Base-by-base conservation (phyloP, 495 filamentous ascomycete genomes). In the Penicillium canescens region DNA sequence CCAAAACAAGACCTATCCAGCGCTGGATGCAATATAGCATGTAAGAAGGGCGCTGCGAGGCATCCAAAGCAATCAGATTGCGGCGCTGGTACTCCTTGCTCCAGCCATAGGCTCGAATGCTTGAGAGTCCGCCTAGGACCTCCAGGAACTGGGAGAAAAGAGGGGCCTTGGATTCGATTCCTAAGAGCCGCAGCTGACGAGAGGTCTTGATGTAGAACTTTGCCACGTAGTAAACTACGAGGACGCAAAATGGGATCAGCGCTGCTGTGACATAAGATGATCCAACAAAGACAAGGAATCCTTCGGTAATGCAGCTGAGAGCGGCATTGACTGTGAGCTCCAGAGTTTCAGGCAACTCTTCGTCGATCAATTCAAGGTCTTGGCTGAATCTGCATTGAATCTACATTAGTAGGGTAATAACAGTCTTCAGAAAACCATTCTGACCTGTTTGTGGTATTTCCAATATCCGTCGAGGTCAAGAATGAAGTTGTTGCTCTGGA, bases 91-190 rank as follows among this genome's bases (percentile, higher is more conserved):
- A 88, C 2, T 75, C 71, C 34, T 81, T 66, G 0, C 74, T 62
- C 74, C 88, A 89, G 44, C 79, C 81, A 61, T 86, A 92, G 1
- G 85, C 83, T 10, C 89, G 83, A 50, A 94, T 89, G 11, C 84
- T 91, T 24, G 81, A 65, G 0, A 90, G 77, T 12, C 89, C 90
- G 0, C 77, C 76, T 4, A 91, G 72, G 0, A 81, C 78, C 10
- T 86, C 84, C 1, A 81, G 75, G 56, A 93, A 90, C 39, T 85
- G 82, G 44, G 90, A 86, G 60, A 89, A 92, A 0, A 93, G 79
- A 0, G 87, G 88, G 6, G 71, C 67, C 55, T 80, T 80, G 8
- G 72, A 63, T 54, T 85, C 78, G 6, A 83, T 75, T 48, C 86
- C 83, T 2, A 87, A 61, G 1, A 85, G 56, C 16, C 83, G 76